phyloP scores from a whole-genome alignment of 2,329 filamentous ascomycete genomes.

The Colletotrichum limetticola region DNA sequence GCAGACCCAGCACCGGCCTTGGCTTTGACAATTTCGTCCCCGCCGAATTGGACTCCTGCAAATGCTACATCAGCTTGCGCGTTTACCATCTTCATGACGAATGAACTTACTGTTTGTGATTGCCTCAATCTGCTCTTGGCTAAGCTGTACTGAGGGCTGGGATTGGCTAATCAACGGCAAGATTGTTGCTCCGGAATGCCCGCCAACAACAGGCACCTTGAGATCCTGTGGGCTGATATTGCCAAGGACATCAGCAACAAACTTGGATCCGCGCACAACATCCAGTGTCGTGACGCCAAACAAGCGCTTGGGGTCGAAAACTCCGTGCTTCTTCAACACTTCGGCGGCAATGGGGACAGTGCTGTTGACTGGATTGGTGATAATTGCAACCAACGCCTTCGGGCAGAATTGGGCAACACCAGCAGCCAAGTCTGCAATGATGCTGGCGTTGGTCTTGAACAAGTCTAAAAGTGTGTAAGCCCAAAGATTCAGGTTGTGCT shows the following conservation, averaged over 20 bases:
- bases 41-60: constrained; percentile 76
- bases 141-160: constrained; percentile 58
- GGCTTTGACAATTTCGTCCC: constrained; percentile 87
- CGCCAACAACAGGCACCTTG: constrained; percentile 79
- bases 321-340: neutral
- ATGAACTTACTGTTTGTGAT: constrained; percentile 64
- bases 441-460: neutral
- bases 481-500: constrained; percentile 69
- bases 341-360: neutral
- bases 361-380: neutral
- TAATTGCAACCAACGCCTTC: neutral
- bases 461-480: neutral
- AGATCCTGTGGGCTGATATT: constrained; percentile 70
- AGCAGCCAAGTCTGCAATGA: neutral
- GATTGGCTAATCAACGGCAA: neutral
- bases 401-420: neutral
- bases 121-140: constrained; percentile 58
- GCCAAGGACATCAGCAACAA: constrained; percentile 66
- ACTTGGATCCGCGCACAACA: neutral
- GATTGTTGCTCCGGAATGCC: constrained; percentile 82
- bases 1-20: constrained; percentile 87
- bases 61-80: neutral
- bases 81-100: neutral
- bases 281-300: neutral
- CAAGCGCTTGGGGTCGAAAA: neutral